Percentiles rank a stretch among this genome's conserved stretches.
These are phyloP conservation scores for Pseudogymnoascus sp. DNA, from an alignment of 2,329 filamentous ascomycete species.

Conservation along the genomic window DNA sequence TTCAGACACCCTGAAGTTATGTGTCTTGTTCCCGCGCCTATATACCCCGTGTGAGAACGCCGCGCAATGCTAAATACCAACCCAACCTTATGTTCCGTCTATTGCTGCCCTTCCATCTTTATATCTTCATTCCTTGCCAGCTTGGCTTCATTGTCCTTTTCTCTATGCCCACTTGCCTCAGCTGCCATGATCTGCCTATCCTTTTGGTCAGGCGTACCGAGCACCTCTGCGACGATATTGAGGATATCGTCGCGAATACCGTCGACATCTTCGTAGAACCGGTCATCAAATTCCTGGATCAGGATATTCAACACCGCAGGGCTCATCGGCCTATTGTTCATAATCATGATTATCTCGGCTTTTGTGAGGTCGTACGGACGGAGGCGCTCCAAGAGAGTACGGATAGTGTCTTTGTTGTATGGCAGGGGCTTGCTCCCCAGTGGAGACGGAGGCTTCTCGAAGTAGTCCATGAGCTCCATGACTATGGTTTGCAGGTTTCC, in stretches of 20 bases:
- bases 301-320: conserved; percentile 53
- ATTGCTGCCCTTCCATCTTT: conserved; percentile 9
- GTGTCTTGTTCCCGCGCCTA: background rate
- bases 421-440: conserved; percentile 33
- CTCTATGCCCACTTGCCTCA: conserved; percentile 16
- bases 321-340: conserved; percentile 56
- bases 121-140: conserved; percentile 17
- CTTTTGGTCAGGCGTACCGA: conserved; percentile 38
- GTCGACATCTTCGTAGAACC: conserved; percentile 49
- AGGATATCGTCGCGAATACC: conserved; percentile 47
- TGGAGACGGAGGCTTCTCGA: conserved; percentile 48
- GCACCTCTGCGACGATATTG: conserved; percentile 46
- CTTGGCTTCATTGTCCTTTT: conserved; percentile 12
- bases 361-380: conserved; percentile 56
- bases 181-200: conserved; percentile 26
- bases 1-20: background rate
- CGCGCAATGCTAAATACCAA: conserved; percentile 4
- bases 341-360: conserved; percentile 60
- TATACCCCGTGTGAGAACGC: background rate
- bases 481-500: conserved; percentile 55
- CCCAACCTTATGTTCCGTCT: background rate
- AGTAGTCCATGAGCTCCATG: conserved; percentile 60
- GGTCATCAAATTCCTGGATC: conserved; percentile 56
- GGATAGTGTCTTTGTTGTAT: conserved; percentile 47
- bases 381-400: conserved; percentile 47